phyloP scores from a whole-genome alignment of 352 stramenopile genomes.

The Pythium utonaiense region DNA sequence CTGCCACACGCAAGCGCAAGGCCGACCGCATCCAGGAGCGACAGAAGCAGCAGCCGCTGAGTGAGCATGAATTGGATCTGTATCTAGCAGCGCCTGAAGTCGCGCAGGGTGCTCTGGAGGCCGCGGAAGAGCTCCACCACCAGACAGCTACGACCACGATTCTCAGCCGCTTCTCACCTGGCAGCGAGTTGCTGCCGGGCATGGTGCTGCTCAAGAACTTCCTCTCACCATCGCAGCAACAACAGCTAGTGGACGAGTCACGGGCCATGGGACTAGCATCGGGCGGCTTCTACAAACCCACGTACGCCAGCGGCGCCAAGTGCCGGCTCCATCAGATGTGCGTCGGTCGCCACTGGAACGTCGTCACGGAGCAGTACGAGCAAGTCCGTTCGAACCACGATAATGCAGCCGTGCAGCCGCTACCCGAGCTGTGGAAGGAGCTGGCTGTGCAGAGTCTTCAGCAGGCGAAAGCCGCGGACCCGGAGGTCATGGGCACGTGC shows the following conservation, averaged over 20 bases:
- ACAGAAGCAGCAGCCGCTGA: constrained; percentile 40
- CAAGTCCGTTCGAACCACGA: constrained; percentile 53
- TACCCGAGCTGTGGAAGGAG: constrained; percentile 33
- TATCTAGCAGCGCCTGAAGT: constrained; percentile 29
- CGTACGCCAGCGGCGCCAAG: constrained; percentile 67
- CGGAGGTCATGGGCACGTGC: constrained; percentile 46
- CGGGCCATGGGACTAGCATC: constrained; percentile 35
- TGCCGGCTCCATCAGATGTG: constrained; percentile 76
- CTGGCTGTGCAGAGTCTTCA: constrained; percentile 38
- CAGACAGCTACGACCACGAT: not conserved
- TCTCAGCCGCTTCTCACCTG: constrained; percentile 13
- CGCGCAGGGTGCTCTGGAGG: constrained; percentile 7
- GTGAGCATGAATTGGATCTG: constrained; percentile 64
- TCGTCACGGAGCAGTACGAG: constrained; percentile 68
- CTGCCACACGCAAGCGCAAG: constrained; percentile 32
- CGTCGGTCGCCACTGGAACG: constrained; percentile 66
- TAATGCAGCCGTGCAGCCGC: constrained; percentile 26
- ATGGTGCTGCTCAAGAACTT: constrained; percentile 66
- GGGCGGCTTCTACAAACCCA: constrained; percentile 64
- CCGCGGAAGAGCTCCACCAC: not conserved
- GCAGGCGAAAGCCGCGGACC: constrained; percentile 33
- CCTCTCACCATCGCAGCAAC: constrained; percentile 44
- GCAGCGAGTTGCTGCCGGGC: constrained; percentile 40
- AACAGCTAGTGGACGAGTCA: constrained; percentile 52
- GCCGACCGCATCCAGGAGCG: constrained; percentile 43